Conservation (phyloP, 805 yeast species). For the Lipomyces kockii region DNA sequence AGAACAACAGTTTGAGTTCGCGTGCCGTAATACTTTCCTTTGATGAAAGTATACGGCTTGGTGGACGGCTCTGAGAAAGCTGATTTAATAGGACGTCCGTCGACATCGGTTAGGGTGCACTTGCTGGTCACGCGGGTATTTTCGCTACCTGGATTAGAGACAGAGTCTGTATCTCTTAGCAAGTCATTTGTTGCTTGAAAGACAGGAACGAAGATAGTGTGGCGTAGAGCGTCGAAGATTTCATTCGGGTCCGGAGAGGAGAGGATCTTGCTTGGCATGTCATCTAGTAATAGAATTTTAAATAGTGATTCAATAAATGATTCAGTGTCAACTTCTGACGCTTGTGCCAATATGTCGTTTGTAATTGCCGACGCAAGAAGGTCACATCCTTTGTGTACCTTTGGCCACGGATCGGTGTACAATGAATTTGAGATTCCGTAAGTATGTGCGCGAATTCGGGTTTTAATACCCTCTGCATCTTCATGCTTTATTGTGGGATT, state of each 20-base stretch:
- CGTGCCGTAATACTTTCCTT: conserved; percentile 77
- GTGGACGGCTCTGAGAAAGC: conserved; percentile 10
- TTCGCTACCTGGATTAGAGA: neutral
- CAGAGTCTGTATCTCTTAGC: conserved; percentile 10
- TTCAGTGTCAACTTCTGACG: conserved; percentile 19
- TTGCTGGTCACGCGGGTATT: neutral
- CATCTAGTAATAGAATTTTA: conserved; percentile 57
- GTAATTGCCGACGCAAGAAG: conserved; percentile 44
- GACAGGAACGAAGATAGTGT: conserved; percentile 77
- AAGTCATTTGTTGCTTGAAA: conserved; percentile 45
- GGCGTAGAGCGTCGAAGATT: conserved; percentile 53
- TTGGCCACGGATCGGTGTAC: conserved; percentile 75
- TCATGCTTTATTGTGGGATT: conserved; percentile 14
- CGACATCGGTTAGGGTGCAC: neutral
- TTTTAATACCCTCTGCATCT: conserved; percentile 8
- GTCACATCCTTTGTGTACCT: conserved; percentile 61
- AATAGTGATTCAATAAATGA: conserved; percentile 58
- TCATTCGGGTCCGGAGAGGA: conserved; percentile 42
- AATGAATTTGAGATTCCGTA: conserved; percentile 72
- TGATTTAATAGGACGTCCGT: conserved; percentile 8
- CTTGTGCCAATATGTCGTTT: conserved; percentile 30
- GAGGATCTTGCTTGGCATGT: conserved; percentile 41
- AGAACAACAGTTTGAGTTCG: conserved; percentile 81
- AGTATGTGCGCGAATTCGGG: conserved; percentile 42
- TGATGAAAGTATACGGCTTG: conserved; percentile 36